A percentile compares a stretch with the other conserved stretches of the same genome.
Evolutionary conservation across 306 rosid genomes (phyloP).

Genomic region (Styphnolobium japonicum): DNA sequence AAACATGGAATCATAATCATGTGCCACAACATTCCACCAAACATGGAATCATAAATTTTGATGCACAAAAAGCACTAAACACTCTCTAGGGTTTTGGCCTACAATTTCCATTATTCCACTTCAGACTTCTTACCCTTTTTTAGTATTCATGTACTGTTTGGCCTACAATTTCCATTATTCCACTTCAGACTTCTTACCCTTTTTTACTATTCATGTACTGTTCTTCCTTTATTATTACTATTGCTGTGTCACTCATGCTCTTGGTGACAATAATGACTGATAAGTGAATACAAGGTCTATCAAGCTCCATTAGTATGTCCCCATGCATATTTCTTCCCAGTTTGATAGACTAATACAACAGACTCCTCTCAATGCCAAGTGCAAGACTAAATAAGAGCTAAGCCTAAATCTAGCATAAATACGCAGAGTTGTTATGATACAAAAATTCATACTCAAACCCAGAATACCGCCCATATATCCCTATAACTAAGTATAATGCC

Average conservation of each 20-base stretch:
- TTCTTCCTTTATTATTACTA: not conserved
- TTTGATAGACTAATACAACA: not conserved
- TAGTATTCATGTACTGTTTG: not conserved
- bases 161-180: not conserved
- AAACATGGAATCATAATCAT: not conserved
- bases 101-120: not conserved
- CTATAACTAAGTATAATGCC: not conserved
- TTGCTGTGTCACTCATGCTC: not conserved
- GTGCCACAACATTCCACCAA: not conserved
- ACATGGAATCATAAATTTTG: no score
- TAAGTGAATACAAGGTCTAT: not conserved
- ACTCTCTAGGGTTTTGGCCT: no score
- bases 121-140: conserved; percentile 1
- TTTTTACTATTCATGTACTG: not conserved
- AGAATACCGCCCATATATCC: not conserved
- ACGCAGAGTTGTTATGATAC: not conserved
- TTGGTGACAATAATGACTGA: not conserved
- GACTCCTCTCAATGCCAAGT: not conserved
- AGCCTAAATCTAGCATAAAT: not conserved
- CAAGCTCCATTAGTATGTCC: not conserved
- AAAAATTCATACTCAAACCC: conserved; percentile 2
- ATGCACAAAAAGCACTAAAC: not conserved
- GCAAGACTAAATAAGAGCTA: not conserved
- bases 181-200: not conserved
- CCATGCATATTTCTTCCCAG: not conserved